These are phyloP conservation scores for Papiliotrema fonsecae DNA, from an alignment of 1,284 basidiomycete genomes.

Conservation along the genomic window DNA sequence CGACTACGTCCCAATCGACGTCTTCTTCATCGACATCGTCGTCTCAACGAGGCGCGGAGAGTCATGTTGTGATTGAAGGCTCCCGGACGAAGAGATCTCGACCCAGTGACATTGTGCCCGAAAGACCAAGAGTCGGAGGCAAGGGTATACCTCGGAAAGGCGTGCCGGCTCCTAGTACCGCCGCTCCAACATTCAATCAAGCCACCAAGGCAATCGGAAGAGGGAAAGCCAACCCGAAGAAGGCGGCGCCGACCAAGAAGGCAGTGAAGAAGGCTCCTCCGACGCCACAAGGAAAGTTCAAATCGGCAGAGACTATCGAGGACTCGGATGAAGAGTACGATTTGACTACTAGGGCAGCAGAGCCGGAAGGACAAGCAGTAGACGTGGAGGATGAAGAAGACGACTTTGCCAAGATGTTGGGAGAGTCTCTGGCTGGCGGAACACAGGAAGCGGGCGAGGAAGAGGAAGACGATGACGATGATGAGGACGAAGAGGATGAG, in stretches of 20 bases:
- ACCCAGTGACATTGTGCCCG: not conserved
- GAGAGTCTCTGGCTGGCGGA: conserved; percentile 28
- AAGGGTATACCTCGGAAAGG: conserved; percentile 10
- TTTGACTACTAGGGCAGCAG: not conserved
- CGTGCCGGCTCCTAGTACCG: not conserved
- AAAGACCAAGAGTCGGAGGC: conserved; percentile 11
- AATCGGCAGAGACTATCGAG: conserved; percentile 40
- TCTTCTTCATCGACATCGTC: conserved; percentile 1
- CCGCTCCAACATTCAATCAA: not conserved
- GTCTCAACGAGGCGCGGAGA: not conserved
- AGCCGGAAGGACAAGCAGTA: not conserved
- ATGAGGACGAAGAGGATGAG: conserved; percentile 26
- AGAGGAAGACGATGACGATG: conserved; percentile 22
- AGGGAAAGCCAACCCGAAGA: conserved; percentile 9
- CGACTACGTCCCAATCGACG: conserved; percentile 9
- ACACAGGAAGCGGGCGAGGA: conserved; percentile 6
- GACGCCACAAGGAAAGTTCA: conserved; percentile 23
- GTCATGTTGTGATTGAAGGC: too few relatives aligned
- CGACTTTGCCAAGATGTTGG: conserved; percentile 40
- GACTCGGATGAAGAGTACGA: conserved; percentile 35
- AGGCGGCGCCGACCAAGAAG: conserved; percentile 1
- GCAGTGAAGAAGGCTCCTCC: conserved; percentile 13
- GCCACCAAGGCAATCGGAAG: conserved; percentile 5
- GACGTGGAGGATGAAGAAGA: conserved; percentile 27
- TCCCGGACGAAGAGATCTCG: not conserved